A percentile compares a stretch with the other conserved stretches of the same genome.
Evolutionary conservation across 768 basidiomycete species (phyloP).

Genomic region (Lyophyllum shimeji): DNA sequence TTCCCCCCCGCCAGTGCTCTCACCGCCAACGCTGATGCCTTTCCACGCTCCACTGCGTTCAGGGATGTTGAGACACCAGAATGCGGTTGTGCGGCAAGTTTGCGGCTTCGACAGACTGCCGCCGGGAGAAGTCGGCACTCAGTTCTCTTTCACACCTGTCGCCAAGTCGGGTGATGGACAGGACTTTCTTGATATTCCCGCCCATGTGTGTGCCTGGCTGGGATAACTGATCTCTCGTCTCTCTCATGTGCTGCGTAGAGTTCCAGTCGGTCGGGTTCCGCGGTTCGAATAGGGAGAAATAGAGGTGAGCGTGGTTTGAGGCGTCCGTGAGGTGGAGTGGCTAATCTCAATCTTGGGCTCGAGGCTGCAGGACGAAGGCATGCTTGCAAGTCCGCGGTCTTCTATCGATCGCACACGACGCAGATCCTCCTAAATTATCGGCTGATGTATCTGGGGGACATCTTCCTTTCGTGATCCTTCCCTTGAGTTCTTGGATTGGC

Average conservation of each 20-base stretch:
- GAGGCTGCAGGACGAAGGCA: background rate
- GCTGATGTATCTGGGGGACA: background rate
- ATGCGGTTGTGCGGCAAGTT: background rate
- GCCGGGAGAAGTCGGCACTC: constrained; percentile 1
- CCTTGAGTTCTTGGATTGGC: background rate
- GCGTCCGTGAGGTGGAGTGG: background rate
- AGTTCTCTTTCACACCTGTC: background rate
- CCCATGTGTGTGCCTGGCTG: background rate
- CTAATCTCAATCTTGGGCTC: background rate
- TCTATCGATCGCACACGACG: background rate
- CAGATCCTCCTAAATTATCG: background rate
- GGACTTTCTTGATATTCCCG: background rate
- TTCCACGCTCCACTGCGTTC: background rate
- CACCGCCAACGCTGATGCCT: background rate
- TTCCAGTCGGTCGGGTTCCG: no score
- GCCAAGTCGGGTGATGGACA: background rate
- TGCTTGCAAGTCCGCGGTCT: background rate
- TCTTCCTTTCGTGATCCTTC: background rate
- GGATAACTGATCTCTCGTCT: background rate
- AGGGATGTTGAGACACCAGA: background rate
- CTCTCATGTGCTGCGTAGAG: background rate
- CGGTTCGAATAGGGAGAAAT: background rate
- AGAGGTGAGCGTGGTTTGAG: background rate
- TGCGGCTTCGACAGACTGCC: constrained; percentile 1
- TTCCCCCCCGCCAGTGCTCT: background rate